Evolutionary conservation across 805 yeast species (phyloP).

Genomic region (Myxozyma vanderwaltii): DNA sequence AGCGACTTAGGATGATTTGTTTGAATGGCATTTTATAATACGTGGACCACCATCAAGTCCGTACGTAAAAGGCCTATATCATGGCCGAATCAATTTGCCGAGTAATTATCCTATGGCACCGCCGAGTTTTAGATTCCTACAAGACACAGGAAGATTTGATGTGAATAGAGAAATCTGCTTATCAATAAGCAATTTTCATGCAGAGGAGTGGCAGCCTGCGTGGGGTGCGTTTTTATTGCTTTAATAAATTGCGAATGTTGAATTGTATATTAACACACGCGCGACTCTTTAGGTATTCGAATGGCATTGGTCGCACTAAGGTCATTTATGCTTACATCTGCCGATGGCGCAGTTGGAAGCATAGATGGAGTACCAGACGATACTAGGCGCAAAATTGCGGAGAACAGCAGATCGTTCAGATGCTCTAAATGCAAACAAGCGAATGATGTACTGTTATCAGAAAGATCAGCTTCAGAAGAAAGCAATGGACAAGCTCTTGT

Average conservation of each 20-base stretch:
- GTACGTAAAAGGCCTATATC: constrained; percentile 83
- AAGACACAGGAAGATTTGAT: constrained; percentile 30
- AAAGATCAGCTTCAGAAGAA: neutral
- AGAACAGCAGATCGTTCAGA: constrained; percentile 14
- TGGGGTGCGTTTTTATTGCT: constrained; percentile 22
- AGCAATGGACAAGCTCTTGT: too few species aligned
- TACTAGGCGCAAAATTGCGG: constrained; percentile 21
- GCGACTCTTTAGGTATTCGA: constrained; percentile 15
- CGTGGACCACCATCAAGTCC: constrained; percentile 93
- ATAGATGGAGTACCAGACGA: constrained; percentile 30
- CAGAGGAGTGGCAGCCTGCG: constrained; percentile 33
- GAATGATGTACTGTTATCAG: constrained; percentile 15
- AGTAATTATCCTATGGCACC: constrained; percentile 88
- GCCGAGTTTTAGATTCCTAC: constrained; percentile 49
- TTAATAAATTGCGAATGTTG: neutral
- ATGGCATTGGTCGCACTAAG: constrained; percentile 30
- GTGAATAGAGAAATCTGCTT: constrained; percentile 31
- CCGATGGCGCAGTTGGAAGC: constrained; percentile 32
- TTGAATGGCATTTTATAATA: constrained; percentile 81
- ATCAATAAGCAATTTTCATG: constrained; percentile 32
- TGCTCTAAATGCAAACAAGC: constrained; percentile 9
- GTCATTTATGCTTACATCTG: constrained; percentile 29
- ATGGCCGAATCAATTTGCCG: constrained; percentile 83
- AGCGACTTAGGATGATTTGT: constrained; percentile 21
- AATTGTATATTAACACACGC: neutral